Base-by-base conservation (phyloP, 192 early-diverging fungal species). In the Mortierella antarctica region DNA sequence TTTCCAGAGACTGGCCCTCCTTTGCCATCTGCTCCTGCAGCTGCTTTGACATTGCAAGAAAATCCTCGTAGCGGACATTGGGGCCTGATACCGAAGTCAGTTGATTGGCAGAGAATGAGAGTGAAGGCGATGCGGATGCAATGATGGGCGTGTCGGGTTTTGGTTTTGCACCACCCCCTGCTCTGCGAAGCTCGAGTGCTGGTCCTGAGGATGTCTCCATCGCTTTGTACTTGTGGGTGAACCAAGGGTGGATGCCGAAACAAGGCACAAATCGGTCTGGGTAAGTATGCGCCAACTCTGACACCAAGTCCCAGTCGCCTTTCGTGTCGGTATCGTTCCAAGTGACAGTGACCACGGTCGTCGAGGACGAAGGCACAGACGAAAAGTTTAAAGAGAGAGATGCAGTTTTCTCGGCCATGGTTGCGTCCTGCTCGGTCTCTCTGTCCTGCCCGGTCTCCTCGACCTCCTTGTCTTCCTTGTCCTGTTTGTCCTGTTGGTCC, bases 271-370 rank as follows among this genome's bases (percentile, higher is more conserved):
- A 76, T 45, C 81, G 65, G 13, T 78, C 75, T 6, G 70, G 71
- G 40, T 75, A 62, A 58, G 78, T 56, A 4, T 58, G 51, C 1
- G 74, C 65, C 41, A 85, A 42, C 50, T 82, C 58, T 6, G 80
- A 73, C 17, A 85, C 84, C 54, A 85, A 9, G 31, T 85, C 80
- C 80, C 74, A 85, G 54, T 85, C 84, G 18, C 81, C 74, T 17
- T 68, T 67, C 10, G 70, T 72, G 15, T 80, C 77, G 0, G 77
- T 80, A 8, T 80, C 77, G 39, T 58, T 68, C 70, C 77, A 80
- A n/a, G 12, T 68, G 4, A 80, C 77, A 5, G 70, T 80, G 50
- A 68, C 55, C 1, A 79, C 42, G 2, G 67, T 45, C 13, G 74
- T 77, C 5, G 74, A 69, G 46, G 66, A 52, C 5, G 53, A 48